Evolutionary conservation across 805 yeast genomes (phyloP).

Genomic region (Torulaspora quercuum): DNA sequence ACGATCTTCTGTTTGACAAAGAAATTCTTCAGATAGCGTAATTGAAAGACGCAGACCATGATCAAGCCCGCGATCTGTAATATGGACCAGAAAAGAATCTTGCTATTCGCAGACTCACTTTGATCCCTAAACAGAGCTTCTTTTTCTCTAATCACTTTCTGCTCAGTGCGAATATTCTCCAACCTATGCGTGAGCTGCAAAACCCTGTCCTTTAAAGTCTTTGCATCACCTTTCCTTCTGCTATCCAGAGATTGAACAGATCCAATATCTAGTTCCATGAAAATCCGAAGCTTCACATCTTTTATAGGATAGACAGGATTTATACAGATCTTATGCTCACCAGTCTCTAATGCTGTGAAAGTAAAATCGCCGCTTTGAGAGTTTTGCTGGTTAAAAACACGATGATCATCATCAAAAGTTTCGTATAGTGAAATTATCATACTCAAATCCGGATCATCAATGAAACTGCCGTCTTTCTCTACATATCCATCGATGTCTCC

Average conservation of each 20-base stretch:
- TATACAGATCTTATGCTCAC: slow-evolving; percentile 82
- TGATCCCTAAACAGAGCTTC: slow-evolving; percentile 76
- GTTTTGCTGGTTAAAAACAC: slow-evolving; percentile 67
- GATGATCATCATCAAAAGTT: slow-evolving; percentile 77
- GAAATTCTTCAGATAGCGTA: slow-evolving; percentile 72
- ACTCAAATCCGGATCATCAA: slow-evolving; percentile 52
- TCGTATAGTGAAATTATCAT: slow-evolving; percentile 54
- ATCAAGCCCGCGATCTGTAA: slow-evolving; percentile 66
- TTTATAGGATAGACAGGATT: slow-evolving; percentile 46
- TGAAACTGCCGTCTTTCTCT: slow-evolving; percentile 46
- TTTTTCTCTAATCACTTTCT: slow-evolving; percentile 56
- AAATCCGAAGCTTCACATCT: slow-evolving; percentile 58
- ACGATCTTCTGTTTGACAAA: slow-evolving; percentile 85
- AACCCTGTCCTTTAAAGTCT: slow-evolving; percentile 53
- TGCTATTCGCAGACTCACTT: slow-evolving; percentile 69
- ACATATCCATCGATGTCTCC: slow-evolving; percentile 74
- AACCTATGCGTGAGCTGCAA: slow-evolving; percentile 56
- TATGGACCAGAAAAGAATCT: slow-evolving; percentile 70
- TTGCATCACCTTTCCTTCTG: slow-evolving; percentile 51
- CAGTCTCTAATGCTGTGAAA: slow-evolving; percentile 77
- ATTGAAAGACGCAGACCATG: slow-evolving; percentile 70
- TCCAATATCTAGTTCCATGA: slow-evolving; percentile 70
- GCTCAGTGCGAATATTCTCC: slow-evolving; percentile 60
- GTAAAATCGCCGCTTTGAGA: slow-evolving; percentile 63
- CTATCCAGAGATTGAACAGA: slow-evolving; percentile 62